Base-by-base conservation (phyloP, 202 grass and related monocot species). In the Panicum virgatum region DNA sequence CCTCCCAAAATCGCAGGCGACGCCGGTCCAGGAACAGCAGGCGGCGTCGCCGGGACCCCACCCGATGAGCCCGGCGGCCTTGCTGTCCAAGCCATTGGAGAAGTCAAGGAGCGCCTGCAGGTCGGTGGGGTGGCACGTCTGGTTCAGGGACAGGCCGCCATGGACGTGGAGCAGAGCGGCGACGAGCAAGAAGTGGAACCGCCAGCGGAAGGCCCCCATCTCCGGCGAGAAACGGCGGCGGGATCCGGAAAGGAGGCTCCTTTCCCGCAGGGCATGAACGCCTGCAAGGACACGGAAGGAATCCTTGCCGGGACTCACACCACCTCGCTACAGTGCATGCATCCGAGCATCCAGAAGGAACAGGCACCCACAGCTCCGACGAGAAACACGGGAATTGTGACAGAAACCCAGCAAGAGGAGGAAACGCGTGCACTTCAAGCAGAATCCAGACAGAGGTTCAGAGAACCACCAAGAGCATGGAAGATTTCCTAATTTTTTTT, bases 21-120 rank as follows among this genome's bases (percentile, higher is more conserved):
- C 87, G 65, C 96, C 96, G 18, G 71, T 36, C 96, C 96, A 98
- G 3, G 79, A 74, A 44, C 96, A 98, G 88, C 96, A 98, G 9
- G 76, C 72, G 12, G 73, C 87, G 36, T 7, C 72, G 29, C 34
- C 68, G 42, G 54, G 9, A 11, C 60, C 79, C 96, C 92, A 98
- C 9, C 87, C 92, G 82, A 60, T 52, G 9, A 83, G 62, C 40
- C 48, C 78, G 9, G 74, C 66, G 67, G 25, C 66, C 50, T 79
- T 87, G 18, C 29, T 76, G 12, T 96, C 84, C 68, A 93, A 22
- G 45, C 47, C 91, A 59, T 69, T 57, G 56, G 83, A 81, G 50
- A 98, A 85, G 65, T 37, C 75, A 4, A 69, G 78, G 34, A 98
- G 87, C 61, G 89, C 87, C 51, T 25, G 36, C 72, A 92, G 74